Conservation (phyloP, 768 basidiomycete species). For the Fistulinella prunicolor region DNA sequence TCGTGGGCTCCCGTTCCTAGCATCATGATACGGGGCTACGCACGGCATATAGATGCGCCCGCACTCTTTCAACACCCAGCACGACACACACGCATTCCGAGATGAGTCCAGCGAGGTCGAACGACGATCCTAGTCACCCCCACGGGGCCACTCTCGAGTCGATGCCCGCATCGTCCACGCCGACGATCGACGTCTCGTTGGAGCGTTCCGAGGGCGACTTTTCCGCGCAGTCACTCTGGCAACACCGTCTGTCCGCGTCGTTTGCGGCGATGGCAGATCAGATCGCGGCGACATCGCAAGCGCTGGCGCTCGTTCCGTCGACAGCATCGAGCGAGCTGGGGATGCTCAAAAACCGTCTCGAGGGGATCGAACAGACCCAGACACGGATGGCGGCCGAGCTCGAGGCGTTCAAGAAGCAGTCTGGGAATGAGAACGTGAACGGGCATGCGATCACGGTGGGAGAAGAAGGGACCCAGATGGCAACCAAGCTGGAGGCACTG, state of each 20-base stretch:
- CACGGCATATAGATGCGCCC: no score
- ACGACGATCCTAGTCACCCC: no score
- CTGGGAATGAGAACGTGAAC: conserved; percentile 30
- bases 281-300: conserved; percentile 40
- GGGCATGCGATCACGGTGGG: conserved; percentile 18
- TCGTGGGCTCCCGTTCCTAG: no score
- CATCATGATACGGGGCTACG: no score
- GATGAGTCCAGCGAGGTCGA: no score
- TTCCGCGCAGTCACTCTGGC: conserved; percentile 23
- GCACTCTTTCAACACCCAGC: no score
- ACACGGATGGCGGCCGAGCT: conserved; percentile 32
- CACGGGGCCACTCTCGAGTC: no score
- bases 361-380: conserved; percentile 34
- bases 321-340: conserved; percentile 20
- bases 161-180: conserved; percentile 11
- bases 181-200: conserved; percentile 19
- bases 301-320: conserved; percentile 31
- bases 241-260: conserved; percentile 35
- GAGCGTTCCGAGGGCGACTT: conserved; percentile 10
- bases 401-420: conserved; percentile 26
- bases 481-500: conserved; percentile 29
- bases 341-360: no score
- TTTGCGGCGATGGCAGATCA: conserved; percentile 40
- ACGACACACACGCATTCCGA: no score
- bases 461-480: neutral